These are phyloP conservation scores for Alternaria dauci DNA, from an alignment of 2,329 filamentous ascomycete species.

Conservation along the genomic window DNA sequence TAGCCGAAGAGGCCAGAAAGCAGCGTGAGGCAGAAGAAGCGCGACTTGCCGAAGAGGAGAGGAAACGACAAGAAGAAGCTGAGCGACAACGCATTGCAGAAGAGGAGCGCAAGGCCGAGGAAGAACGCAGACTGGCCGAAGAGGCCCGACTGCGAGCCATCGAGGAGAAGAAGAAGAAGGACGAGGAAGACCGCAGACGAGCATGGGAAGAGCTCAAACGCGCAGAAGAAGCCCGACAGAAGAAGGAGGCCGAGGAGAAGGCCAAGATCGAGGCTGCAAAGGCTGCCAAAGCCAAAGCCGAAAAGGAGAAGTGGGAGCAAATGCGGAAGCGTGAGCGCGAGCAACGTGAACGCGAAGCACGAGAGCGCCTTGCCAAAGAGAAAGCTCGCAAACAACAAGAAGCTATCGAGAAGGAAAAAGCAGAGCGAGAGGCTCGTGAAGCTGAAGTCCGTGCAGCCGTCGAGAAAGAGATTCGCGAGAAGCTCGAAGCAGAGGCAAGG, in stretches of 20 bases:
- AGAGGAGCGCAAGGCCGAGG: conserved; percentile 35
- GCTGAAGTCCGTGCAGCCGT: conserved; percentile 47
- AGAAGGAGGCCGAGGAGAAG: conserved; percentile 51
- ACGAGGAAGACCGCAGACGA: conserved; percentile 59
- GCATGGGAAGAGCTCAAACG: conserved; percentile 50
- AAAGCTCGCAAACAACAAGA: conserved; percentile 52
- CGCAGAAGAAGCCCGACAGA: conserved; percentile 45
- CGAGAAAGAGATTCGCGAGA: conserved; percentile 55
- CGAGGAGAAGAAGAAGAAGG: conserved; percentile 54
- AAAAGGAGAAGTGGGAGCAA: conserved; percentile 62
- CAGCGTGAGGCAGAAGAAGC: conserved; percentile 60
- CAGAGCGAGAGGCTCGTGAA: conserved; percentile 49
- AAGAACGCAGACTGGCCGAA: conserved; percentile 51
- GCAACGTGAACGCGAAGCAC: conserved; percentile 57
- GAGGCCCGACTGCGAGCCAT: conserved; percentile 53
- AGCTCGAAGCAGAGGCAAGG: conserved; percentile 51
- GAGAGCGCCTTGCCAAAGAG: conserved; percentile 56
- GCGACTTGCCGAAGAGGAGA: conserved; percentile 38
- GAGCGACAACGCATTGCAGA: conserved; percentile 67
- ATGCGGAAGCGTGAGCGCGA: conserved; percentile 58
- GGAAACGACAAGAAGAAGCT: conserved; percentile 46
- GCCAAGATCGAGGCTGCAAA: conserved; percentile 59
- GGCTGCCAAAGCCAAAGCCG: conserved; percentile 55
- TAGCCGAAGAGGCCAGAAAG: conserved; percentile 62
- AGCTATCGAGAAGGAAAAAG: conserved; percentile 52